Evolutionary conservation across 257 asterid species (phyloP).

Genomic region (Penstemon newberryi): DNA sequence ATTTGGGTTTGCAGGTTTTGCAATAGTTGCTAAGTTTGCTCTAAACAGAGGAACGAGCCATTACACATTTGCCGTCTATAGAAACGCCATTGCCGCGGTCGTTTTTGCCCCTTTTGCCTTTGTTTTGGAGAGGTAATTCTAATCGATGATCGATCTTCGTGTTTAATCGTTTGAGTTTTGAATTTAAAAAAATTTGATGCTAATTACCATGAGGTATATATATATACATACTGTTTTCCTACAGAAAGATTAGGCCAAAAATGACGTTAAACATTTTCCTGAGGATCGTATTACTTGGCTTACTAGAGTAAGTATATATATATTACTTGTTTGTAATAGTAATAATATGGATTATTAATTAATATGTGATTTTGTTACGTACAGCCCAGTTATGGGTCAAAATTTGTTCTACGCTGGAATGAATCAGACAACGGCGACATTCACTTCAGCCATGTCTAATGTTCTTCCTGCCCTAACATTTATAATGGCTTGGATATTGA

Average conservation of each 20-base stretch:
- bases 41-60: constrained; percentile 46
- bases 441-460: constrained; percentile 41
- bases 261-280: constrained; percentile 40
- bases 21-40: constrained; percentile 44
- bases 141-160: background rate
- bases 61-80: constrained; percentile 39
- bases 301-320: constrained; percentile 39
- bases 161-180: background rate
- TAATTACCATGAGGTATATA: background rate
- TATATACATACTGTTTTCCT: background rate
- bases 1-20: constrained; percentile 45
- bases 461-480: constrained; percentile 47
- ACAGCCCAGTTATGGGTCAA: constrained; percentile 47
- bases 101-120: constrained; percentile 49
- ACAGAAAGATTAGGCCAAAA: constrained; percentile 54
- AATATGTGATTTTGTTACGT: background rate
- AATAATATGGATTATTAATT: background rate
- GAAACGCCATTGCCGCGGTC: constrained; percentile 42
- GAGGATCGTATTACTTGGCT: constrained; percentile 45
- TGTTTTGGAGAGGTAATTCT: constrained; percentile 34
- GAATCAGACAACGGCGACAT: constrained; percentile 51
- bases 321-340: background rate
- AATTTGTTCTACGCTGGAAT: constrained; percentile 48
- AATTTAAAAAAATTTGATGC: background rate
- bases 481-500: constrained; percentile 11